phyloP scores from a whole-genome alignment of 495 filamentous ascomycete genomes.

The Aspergillus baeticus region DNA sequence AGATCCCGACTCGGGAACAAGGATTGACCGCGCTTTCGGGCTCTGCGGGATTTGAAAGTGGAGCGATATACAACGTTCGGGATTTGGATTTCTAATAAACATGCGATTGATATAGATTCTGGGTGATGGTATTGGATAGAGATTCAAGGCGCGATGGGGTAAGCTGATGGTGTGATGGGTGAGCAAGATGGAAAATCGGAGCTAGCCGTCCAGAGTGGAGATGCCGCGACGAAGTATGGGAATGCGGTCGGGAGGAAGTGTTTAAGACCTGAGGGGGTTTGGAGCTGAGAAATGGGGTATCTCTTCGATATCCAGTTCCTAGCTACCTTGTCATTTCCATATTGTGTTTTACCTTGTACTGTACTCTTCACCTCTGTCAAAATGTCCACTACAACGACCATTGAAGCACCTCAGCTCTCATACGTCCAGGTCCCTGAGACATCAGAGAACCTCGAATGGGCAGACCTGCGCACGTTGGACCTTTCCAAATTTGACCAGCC shows the following conservation, averaged over 20 bases:
- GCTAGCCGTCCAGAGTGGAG: not conserved
- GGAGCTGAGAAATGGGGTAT: too few species aligned
- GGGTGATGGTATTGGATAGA: not conserved
- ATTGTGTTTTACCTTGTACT: not conserved
- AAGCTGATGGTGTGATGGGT: not conserved
- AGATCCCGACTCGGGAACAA: too few species aligned
- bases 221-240: not conserved
- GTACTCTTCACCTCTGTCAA: too few species aligned
- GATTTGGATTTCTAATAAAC: too few species aligned
- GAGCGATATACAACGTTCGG: too few species aligned
- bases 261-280: not conserved
- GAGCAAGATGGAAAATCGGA: not conserved
- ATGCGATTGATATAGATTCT: not conserved
- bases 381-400: not conserved
- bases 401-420: not conserved
- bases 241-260: not conserved
- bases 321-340: too few species aligned
- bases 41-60: not conserved
- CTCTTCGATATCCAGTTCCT: too few species aligned
- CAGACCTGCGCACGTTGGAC: constrained; percentile 6
- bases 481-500: constrained; percentile 9
- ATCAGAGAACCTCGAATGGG: constrained; percentile 8
- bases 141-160: not conserved
- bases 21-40: too few species aligned
- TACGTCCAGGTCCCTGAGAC: constrained; percentile 10